Percentiles rank a stretch among this genome's conserved stretches.
Conservation (phyloP, 1,284 basidiomycete genomes). For the Cryptococcus floricola region DNA sequence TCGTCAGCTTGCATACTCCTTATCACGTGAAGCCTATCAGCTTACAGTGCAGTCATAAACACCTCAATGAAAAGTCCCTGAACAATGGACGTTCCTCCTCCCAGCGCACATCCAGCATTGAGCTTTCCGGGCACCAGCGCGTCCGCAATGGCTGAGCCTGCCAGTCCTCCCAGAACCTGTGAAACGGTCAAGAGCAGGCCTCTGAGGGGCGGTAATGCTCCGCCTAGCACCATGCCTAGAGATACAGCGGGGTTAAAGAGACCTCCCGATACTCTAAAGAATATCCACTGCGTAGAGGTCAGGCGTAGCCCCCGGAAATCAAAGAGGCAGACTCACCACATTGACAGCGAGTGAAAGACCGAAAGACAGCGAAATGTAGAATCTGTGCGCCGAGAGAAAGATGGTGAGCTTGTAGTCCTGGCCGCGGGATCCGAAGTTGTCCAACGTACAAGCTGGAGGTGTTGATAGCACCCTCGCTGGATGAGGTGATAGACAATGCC, state of each 20-base stretch:
- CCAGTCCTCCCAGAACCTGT: constrained; percentile 52
- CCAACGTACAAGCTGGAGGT: constrained; percentile 35
- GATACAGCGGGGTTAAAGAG: constrained; percentile 52
- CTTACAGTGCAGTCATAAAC: constrained; percentile 50
- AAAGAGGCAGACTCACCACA: constrained; percentile 13
- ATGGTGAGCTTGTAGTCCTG: neutral
- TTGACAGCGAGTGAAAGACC: constrained; percentile 50
- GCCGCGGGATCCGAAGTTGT: neutral
- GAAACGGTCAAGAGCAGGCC: constrained; percentile 46
- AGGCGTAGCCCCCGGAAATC: no score
- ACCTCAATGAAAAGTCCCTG: constrained; percentile 49
- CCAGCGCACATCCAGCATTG: constrained; percentile 47
- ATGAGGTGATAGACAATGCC: constrained; percentile 36
- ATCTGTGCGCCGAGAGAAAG: constrained; percentile 22
- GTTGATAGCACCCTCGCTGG: constrained; percentile 33
- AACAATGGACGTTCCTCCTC: constrained; percentile 35
- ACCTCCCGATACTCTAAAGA: constrained; percentile 50
- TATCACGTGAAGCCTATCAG: neutral
- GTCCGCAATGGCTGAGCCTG: constrained; percentile 48
- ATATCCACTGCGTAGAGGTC: constrained; percentile 38
- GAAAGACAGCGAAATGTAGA: constrained; percentile 52
- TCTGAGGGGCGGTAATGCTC: constrained; percentile 49
- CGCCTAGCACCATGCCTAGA: constrained; percentile 51
- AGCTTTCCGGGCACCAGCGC: constrained; percentile 48
- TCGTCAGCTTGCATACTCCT: neutral